Conservation (phyloP, 805 yeast species). For the Brettanomyces custersianus region DNA sequence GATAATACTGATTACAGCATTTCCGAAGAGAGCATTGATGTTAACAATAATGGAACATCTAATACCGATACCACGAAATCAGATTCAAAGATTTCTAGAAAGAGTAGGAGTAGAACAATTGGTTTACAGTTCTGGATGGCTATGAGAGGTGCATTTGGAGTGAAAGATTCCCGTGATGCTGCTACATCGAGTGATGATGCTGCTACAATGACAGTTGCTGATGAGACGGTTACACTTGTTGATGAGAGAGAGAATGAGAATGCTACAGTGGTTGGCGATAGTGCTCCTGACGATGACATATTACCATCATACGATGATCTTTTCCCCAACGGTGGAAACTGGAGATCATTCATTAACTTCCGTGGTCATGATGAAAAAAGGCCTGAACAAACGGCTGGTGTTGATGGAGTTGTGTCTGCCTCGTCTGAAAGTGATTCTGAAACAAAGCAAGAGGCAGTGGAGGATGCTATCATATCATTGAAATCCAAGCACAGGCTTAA, state of each 20-base stretch:
- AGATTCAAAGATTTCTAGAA: not conserved
- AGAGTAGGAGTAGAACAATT: slow-evolving; percentile 6
- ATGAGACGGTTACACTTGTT: slow-evolving; percentile 2
- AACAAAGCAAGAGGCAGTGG: slow-evolving; percentile 3
- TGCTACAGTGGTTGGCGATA: slow-evolving; percentile 5
- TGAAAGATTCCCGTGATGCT: slow-evolving; percentile 2
- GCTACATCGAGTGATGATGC: slow-evolving; percentile 17
- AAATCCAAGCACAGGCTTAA: slow-evolving; percentile 35
- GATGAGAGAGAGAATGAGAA: slow-evolving; percentile 6
- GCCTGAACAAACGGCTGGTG: slow-evolving; percentile 2
- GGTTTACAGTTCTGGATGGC: slow-evolving; percentile 2
- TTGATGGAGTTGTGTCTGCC: not conserved
- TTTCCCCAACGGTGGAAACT: slow-evolving; percentile 42
- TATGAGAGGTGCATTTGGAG: slow-evolving; percentile 2
- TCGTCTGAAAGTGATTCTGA: slow-evolving; percentile 1
- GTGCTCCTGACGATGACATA: slow-evolving; percentile 30
- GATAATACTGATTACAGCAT: slow-evolving; percentile 4
- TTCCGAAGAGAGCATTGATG: slow-evolving; percentile 1
- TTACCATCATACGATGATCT: slow-evolving; percentile 72
- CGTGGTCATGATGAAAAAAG: slow-evolving; percentile 16
- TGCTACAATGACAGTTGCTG: not conserved
- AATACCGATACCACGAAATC: not conserved
- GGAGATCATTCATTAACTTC: slow-evolving; percentile 22
- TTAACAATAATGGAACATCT: not conserved
- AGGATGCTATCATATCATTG: slow-evolving; percentile 15